Evolutionary conservation across 371 early-diverging fungal species (phyloP), one percentile per base, ranked within the genome.

Genomic region (Ecytonucleospora hepatopenaei): DNA sequence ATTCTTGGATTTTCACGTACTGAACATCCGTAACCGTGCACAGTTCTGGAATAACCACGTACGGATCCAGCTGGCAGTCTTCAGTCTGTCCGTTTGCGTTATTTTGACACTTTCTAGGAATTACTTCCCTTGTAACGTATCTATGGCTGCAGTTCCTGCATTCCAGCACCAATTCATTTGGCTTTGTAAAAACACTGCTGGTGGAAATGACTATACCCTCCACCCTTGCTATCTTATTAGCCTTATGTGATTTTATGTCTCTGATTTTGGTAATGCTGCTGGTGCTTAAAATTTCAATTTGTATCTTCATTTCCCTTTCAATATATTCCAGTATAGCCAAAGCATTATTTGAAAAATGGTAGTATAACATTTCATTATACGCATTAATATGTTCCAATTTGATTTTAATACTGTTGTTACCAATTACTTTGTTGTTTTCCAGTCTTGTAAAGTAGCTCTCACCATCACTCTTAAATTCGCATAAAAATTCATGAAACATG

Each of bases 181-280:
- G 80, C 58, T 78, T 77, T 1, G 75, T 58, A 40, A 68, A 30
- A 16, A 74, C 67, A 23, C 90, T 85, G 1, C 90, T 88, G 0
- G 93, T 90, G 2, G 90, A 88, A 69, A 95, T 91, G 35, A 96
- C 87, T 63, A 98, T 94, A 51, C 99, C 99, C 17, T 90, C 85
- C 53, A 97, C 84, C 34, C 90, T 86, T 55, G 94, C 88, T 30
- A 98, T 84, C 74, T 89, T 91, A 53, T 90, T 89, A 66, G 92
- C 88, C 65, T 87, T 84, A 54, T 84, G 80, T 53, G 94, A 84
- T 86, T 90, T 75, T 21, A 78, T 48, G 34, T 69, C 63, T 32
- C 81, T 64, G 24, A 81, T 78, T 21, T 47, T 56, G 17, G 51
- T 65, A 5, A 53, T n/a, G 15, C 62, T 55, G 33, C 46, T 51